Evolutionary conservation across 139 green algal genomes (phyloP).

Genomic region (Choricystis sp.): DNA sequence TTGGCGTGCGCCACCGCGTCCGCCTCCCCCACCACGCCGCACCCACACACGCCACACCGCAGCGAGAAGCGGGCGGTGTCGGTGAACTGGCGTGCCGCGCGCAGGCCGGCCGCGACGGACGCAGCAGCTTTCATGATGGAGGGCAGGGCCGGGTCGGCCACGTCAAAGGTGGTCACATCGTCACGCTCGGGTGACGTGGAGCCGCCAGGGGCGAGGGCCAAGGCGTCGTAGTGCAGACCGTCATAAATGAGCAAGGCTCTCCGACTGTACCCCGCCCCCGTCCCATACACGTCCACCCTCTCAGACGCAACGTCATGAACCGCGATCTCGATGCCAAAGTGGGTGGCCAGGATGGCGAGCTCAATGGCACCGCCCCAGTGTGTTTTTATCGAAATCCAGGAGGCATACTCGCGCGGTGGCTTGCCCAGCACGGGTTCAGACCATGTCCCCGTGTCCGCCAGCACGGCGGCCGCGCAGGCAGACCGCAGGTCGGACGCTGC

Average conservation of each 20-base stretch:
- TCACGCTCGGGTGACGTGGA: no score
- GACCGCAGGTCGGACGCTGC: neutral
- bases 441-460: constrained; percentile 49
- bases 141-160: no score
- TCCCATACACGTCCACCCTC: constrained; percentile 67
- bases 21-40: constrained; percentile 61
- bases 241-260: constrained; percentile 50
- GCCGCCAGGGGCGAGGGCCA: constrained; percentile 39
- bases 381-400: constrained; percentile 65
- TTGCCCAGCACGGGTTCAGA: constrained; percentile 18
- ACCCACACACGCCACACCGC: constrained; percentile 67
- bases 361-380: constrained; percentile 92
- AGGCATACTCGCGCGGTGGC: constrained; percentile 19
- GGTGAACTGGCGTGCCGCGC: constrained; percentile 51
- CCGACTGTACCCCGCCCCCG: constrained; percentile 32
- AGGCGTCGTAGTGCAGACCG: constrained; percentile 60
- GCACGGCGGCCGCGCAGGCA: constrained; percentile 52
- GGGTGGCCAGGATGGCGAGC: constrained; percentile 67
- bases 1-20: constrained; percentile 77
- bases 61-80: constrained; percentile 77
- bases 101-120: constrained; percentile 24
- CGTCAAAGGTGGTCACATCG: no score
- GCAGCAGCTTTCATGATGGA: constrained; percentile 29
- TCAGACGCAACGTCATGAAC: constrained; percentile 81
- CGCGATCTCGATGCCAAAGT: constrained; percentile 51